These are phyloP conservation scores for Podila epicladia DNA, from an alignment of 192 early-diverging fungal genomes.

Conservation along the genomic window DNA sequence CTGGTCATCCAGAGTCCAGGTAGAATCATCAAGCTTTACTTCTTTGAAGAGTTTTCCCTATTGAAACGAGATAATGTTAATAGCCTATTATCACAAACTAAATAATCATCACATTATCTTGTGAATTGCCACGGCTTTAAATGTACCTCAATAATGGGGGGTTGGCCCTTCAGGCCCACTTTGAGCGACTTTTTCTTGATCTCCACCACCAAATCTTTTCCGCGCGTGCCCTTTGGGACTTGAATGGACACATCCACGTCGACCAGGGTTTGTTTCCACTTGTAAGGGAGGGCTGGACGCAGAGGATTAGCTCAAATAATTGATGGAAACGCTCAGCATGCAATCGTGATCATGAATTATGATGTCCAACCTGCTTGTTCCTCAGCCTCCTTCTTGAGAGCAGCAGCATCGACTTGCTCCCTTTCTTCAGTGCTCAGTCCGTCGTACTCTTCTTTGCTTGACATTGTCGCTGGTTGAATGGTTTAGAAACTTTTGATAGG, in stretches of 20 bases:
- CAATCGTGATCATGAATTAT: too few species aligned
- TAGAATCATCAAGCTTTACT: conserved; percentile 80
- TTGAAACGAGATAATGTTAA: neutral
- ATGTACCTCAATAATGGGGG: conserved; percentile 75
- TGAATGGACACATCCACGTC: conserved; percentile 83
- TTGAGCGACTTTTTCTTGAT: conserved; percentile 74
- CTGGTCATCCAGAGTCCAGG: conserved; percentile 83
- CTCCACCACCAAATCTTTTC: conserved; percentile 70
- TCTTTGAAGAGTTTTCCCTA: conserved; percentile 77
- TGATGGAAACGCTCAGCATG: too few species aligned
- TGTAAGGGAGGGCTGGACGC: conserved; percentile 70
- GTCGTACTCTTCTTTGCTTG: conserved; percentile 50
- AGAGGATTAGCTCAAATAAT: neutral
- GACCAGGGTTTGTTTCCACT: conserved; percentile 84
- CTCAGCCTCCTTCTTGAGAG: conserved; percentile 57
- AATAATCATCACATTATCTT: conserved; percentile 7
- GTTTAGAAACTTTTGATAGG: neutral
- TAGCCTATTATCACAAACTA: too few species aligned
- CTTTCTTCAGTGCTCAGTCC: conserved; percentile 62
- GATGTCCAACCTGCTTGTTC: conserved; percentile 59
- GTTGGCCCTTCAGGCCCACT: conserved; percentile 75
- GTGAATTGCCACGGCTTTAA: neutral
- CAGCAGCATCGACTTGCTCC: conserved; percentile 49
- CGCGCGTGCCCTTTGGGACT: conserved; percentile 77
- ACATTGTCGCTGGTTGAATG: conserved; percentile 5